These are phyloP conservation scores for Candida buenavistaensis DNA, from an alignment of 1,139 yeast genomes.

Conservation along the genomic window DNA sequence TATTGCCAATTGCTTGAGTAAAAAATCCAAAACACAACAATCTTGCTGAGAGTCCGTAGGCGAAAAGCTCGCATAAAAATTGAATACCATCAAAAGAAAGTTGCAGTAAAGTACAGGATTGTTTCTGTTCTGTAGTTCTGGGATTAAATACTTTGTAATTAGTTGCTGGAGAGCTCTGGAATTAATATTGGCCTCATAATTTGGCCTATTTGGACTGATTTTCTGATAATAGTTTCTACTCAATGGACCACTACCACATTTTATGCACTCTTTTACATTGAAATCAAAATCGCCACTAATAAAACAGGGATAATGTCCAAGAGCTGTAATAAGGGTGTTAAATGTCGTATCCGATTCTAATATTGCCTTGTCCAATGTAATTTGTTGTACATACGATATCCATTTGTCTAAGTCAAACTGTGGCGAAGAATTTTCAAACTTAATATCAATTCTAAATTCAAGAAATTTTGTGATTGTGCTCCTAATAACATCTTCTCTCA, in stretches of 20 bases:
- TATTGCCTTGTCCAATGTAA: conserved; percentile 9
- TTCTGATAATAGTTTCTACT: conserved; percentile 22
- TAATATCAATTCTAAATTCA: conserved; percentile 3
- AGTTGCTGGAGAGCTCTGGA: conserved; percentile 24
- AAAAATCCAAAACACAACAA: conserved; percentile 24
- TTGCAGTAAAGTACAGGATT: conserved; percentile 40
- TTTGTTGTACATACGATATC: conserved; percentile 21
- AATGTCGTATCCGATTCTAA: conserved; percentile 16
- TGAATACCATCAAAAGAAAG: conserved; percentile 44
- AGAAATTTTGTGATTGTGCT: neutral
- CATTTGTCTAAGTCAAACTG: conserved; percentile 19
- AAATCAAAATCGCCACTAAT: conserved; percentile 32
- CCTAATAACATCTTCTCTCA: neutral
- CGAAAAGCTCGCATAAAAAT: conserved; percentile 46
- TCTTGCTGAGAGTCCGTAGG: conserved; percentile 16
- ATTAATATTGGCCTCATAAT: conserved; percentile 21
- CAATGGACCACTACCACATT: conserved; percentile 37
- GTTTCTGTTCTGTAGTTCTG: conserved; percentile 3
- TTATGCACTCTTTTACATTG: conserved; percentile 32
- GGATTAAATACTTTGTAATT: conserved; percentile 18
- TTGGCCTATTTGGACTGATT: conserved; percentile 24
- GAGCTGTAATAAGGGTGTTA: conserved; percentile 35
- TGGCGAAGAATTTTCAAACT: neutral
- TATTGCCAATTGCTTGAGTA: conserved; percentile 21
- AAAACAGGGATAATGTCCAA: conserved; percentile 48